phyloP scores from a whole-genome alignment of 345 rosid genomes.

The Aegle marmelos region DNA sequence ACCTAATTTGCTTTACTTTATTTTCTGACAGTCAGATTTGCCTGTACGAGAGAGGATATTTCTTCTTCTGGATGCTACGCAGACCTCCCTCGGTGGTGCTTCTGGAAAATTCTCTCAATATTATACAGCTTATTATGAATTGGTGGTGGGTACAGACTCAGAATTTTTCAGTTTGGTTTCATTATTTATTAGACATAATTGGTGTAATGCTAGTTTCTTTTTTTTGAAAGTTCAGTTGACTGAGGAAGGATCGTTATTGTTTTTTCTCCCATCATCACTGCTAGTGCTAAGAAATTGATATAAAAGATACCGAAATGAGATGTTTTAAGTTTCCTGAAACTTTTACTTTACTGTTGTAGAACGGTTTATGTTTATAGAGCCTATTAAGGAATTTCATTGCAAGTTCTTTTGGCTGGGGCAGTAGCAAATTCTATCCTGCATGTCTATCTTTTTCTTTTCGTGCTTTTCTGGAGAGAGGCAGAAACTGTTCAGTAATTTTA shows the following conservation, averaged over 20 bases:
- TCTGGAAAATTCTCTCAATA: conserved; percentile 90
- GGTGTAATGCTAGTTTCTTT: background rate
- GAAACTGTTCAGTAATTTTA: background rate
- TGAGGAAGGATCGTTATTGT: background rate
- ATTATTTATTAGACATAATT: background rate
- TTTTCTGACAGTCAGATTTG: conserved; percentile 59
- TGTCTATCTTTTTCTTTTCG: background rate
- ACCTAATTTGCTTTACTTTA: conserved; percentile 11
- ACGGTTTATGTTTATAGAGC: background rate
- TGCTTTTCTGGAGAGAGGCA: background rate
- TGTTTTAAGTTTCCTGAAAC: background rate
- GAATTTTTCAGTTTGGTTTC: background rate
- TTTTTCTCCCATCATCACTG: background rate
- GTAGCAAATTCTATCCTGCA: background rate
- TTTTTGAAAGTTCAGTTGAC: background rate
- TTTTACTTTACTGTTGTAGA: background rate
- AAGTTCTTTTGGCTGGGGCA: background rate
- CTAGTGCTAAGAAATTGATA: background rate
- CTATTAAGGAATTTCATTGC: background rate
- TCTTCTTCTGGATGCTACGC: conserved; percentile 95
- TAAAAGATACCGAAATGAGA: background rate
- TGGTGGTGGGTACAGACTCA: conserved; percentile 71
- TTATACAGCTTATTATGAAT: conserved; percentile 73
- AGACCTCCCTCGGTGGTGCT: conserved; percentile 90
- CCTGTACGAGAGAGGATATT: conserved; percentile 88